Evolutionary conservation across 495 filamentous ascomycete genomes (phyloP).

Genomic region (Letharia lupina): DNA sequence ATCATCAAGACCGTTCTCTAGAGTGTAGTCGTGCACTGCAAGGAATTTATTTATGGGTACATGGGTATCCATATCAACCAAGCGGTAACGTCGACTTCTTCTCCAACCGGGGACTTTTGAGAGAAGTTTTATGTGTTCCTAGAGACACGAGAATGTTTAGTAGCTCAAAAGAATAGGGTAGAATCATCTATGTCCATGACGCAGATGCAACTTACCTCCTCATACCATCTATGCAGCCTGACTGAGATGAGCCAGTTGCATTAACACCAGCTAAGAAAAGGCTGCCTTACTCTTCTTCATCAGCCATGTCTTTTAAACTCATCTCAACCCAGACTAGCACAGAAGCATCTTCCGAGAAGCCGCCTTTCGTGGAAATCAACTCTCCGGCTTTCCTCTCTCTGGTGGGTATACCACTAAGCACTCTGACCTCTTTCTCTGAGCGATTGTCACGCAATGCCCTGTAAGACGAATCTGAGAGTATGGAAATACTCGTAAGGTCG

Average conservation of each 20-base stretch:
- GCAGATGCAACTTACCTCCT: not conserved
- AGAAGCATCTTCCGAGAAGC: not conserved
- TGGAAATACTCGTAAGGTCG: not conserved
- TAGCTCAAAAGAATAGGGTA: not conserved
- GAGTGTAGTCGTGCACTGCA: not conserved
- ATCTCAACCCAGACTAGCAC: not conserved
- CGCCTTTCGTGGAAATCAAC: not conserved
- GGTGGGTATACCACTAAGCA: not conserved
- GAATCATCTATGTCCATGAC: not conserved
- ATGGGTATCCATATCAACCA: not conserved
- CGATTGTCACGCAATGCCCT: not conserved
- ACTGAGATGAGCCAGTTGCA: not conserved
- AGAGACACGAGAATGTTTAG: not conserved
- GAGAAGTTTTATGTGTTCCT: not conserved
- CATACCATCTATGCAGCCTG: not conserved
- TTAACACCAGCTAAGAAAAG: not conserved
- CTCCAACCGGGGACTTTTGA: not conserved
- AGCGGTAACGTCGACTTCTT: not conserved
- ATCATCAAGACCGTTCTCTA: not conserved
- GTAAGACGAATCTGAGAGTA: not conserved
- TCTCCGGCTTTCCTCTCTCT: not conserved
- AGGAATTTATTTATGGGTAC: not conserved
- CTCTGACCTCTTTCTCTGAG: not conserved
- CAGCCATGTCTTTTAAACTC: not conserved
- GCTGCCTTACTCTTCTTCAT: not conserved